Conservation (phyloP, 2,329 filamentous ascomycete genomes). For the Fusarium praegraminearum region DNA sequence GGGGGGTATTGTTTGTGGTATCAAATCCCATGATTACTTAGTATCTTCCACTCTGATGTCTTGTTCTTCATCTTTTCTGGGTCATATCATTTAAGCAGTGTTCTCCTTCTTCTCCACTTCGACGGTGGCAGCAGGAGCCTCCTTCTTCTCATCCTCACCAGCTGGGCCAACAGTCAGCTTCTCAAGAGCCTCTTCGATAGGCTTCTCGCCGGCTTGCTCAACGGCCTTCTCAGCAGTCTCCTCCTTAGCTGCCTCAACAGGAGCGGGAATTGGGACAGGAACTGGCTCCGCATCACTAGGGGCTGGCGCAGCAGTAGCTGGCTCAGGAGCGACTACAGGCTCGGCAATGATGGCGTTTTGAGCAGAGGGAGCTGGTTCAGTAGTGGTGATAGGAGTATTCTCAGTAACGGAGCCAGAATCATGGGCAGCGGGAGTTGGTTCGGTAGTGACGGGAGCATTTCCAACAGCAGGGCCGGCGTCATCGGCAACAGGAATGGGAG, state of each 20-base stretch:
- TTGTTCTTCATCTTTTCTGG: not conserved
- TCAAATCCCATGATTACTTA: constrained; percentile 27
- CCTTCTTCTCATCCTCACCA: constrained; percentile 26
- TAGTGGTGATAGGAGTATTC: not conserved
- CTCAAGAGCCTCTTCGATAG: constrained; percentile 35
- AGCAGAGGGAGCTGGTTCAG: constrained; percentile 1
- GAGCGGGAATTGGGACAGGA: constrained; percentile 18
- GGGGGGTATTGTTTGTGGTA: constrained; percentile 36
- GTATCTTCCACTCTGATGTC: constrained; percentile 20
- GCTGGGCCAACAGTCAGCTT: constrained; percentile 27
- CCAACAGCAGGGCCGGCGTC: not conserved
- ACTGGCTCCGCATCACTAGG: constrained; percentile 8
- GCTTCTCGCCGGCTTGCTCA: constrained; percentile 34
- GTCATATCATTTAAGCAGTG: not conserved
- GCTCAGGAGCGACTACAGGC: constrained; percentile 9
- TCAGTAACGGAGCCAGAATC: not conserved
- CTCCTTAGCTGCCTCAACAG: constrained; percentile 36
- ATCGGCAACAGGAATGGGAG: not conserved
- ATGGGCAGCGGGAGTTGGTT: constrained; percentile 9
- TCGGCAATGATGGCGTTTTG: constrained; percentile 13
- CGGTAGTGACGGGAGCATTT: not conserved
- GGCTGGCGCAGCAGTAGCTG: not conserved
- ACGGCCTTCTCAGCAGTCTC: constrained; percentile 34
- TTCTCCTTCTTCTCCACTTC: constrained; percentile 28
- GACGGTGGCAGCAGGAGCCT: not conserved